These are phyloP conservation scores for Aspergillus homomorphus DNA, from an alignment of 495 filamentous ascomycete genomes.

Conservation along the genomic window DNA sequence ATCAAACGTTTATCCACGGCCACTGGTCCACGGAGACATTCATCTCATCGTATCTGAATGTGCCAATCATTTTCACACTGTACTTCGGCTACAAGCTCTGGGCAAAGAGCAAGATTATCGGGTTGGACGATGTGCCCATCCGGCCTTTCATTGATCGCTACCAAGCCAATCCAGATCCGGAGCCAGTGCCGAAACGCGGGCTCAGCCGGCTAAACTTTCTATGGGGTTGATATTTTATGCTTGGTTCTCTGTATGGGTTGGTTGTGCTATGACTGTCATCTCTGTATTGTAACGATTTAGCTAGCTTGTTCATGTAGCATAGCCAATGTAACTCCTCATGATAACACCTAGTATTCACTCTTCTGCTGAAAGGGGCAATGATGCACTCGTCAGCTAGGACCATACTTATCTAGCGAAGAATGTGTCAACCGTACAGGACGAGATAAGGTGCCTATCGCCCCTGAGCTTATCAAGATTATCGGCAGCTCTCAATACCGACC, in stretches of 20 bases:
- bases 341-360: neutral
- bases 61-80: constrained; percentile 50
- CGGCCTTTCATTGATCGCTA: neutral
- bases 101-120: neutral
- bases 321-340: neutral
- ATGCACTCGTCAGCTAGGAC: neutral
- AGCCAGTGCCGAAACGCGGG: neutral
- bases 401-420: neutral
- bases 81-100: constrained; percentile 54
- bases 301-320: neutral
- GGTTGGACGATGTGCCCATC: neutral
- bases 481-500: neutral
- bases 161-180: neutral
- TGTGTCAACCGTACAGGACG: neutral
- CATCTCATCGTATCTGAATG: constrained; percentile 40
- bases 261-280: too few relatives aligned
- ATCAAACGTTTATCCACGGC: constrained; percentile 55
- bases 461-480: neutral
- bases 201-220: neutral
- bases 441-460: neutral
- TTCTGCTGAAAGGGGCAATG: neutral
- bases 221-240: neutral
- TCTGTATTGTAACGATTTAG: neutral
- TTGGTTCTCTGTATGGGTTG: neutral
- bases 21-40: constrained; percentile 33